Conservation (phyloP, 2,329 filamentous ascomycete species). For the Zymoseptoria passerinii region DNA sequence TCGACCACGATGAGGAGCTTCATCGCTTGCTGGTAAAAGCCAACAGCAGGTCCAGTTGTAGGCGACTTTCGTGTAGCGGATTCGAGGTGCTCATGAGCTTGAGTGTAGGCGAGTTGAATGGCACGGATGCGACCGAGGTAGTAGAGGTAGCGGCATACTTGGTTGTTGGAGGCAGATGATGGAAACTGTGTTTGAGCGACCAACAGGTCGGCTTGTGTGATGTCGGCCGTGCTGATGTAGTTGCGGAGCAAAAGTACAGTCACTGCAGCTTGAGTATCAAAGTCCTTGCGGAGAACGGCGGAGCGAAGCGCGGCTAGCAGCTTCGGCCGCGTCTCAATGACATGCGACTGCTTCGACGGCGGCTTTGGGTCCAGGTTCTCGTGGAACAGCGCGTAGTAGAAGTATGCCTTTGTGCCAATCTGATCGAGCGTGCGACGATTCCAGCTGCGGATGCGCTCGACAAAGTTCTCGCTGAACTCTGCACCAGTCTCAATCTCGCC, state of each 20-base stretch:
- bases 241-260: slow-evolving; percentile 92
- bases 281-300: slow-evolving; percentile 91
- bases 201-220: slow-evolving; percentile 89
- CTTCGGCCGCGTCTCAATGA: slow-evolving; percentile 77
- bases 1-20: slow-evolving; percentile 97
- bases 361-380: slow-evolving; percentile 83
- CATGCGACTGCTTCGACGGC: slow-evolving; percentile 77
- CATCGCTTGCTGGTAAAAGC: slow-evolving; percentile 91
- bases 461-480: slow-evolving; percentile 74
- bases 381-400: slow-evolving; percentile 93
- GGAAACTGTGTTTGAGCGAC: slow-evolving; percentile 96
- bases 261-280: slow-evolving; percentile 93
- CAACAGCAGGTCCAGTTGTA: slow-evolving; percentile 76
- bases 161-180: slow-evolving; percentile 89
- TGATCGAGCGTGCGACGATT: slow-evolving; percentile 94
- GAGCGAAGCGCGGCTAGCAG: slow-evolving; percentile 84
- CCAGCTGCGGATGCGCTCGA: slow-evolving; percentile 75
- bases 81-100: slow-evolving; percentile 88
- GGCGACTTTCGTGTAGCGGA: slow-evolving; percentile 93
- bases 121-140: slow-evolving; percentile 94
- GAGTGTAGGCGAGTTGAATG: slow-evolving; percentile 93
- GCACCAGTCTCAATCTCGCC: slow-evolving; percentile 73
- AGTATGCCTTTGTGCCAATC: slow-evolving; percentile 90
- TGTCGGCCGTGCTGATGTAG: slow-evolving; percentile 92
- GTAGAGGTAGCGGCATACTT: slow-evolving; percentile 94